A percentile compares a stretch with the other conserved stretches of the same genome.
These are phyloP conservation scores for Aspergillus sp. DNA, from an alignment of 2,329 filamentous ascomycete genomes.

Conservation along the genomic window DNA sequence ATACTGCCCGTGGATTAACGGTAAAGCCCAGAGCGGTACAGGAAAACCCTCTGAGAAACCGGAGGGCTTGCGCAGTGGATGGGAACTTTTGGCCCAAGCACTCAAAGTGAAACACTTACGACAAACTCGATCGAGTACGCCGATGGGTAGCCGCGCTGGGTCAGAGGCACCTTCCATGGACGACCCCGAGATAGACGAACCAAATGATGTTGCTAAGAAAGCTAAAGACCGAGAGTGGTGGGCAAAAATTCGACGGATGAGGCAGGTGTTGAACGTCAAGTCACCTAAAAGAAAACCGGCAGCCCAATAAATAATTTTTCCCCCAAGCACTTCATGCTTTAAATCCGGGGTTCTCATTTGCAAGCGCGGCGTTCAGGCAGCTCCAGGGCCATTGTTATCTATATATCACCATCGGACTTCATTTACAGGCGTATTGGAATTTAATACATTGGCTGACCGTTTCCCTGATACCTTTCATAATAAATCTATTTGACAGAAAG, in stretches of 20 bases:
- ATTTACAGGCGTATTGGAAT: neutral
- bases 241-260: constrained; percentile 69
- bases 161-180: constrained; percentile 23
- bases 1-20: constrained; percentile 79
- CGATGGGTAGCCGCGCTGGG: constrained; percentile 30
- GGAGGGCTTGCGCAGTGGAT: constrained; percentile 42
- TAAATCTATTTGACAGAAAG: neutral
- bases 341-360: neutral
- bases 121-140: constrained; percentile 26
- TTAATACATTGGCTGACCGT: neutral
- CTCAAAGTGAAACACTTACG: constrained; percentile 41
- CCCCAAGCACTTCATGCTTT: neutral
- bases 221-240: constrained; percentile 71
- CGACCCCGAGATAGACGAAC: constrained; percentile 30
- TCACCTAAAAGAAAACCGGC: constrained; percentile 51
- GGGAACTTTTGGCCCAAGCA: constrained; percentile 46
- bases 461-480: neutral
- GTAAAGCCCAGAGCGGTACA: constrained; percentile 57
- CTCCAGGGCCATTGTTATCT: neutral
- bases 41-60: constrained; percentile 31
- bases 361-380: constrained; percentile 18
- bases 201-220: constrained; percentile 47
- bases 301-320: constrained; percentile 2
- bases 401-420: neutral
- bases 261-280: constrained; percentile 70